Base-by-base conservation (phyloP, 192 early-diverging fungal genomes). In the Linderina pennispora region DNA sequence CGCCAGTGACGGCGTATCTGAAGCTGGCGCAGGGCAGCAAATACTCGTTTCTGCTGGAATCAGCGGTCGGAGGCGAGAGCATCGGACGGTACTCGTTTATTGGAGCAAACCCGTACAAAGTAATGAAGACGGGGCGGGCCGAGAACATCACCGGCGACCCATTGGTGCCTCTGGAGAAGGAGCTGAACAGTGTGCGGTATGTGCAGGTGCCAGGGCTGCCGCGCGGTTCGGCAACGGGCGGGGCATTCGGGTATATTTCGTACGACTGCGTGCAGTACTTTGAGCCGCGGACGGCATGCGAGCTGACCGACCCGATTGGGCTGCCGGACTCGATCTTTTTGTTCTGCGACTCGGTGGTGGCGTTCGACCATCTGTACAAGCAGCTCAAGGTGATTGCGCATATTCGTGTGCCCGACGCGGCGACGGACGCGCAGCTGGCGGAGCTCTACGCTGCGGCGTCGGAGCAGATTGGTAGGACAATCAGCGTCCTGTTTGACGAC, bases 231-330 rank as follows among this genome's bases (percentile, higher is more conserved):
- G 50, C 48, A 23, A 64, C 62, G 55, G 94, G 94, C 58, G 97
- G 97, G 19, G 97, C 94, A 3, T 84, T 99, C 41, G 97, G 97
- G 15, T 99, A 94, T 65, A 89, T 99, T 43, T 77, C 86, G 34
- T 99, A 94, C 70, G 97, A 99, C 62, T 98, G 95, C 48, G 85
- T 97, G 35, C 86, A 89, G 62, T 90, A 94, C 63, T 99, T 99
- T 85, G 97, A 99, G 73, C 94, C 95, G 8, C 85, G 84, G 36
- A 89, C 90, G 1, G 84, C 80, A 32, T 75, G 81, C 37, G 77
- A 84, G 9, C 58, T 97, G 20, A 62, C 79, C 16, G 97, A 99
- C 55, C 85, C 89, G 9, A 64, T 97, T 14, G 88, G 77, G 11
- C 72, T 99, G 13, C 97, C 97, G 22, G 97, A 99, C 37, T 82